Conservation (phyloP, 2,329 filamentous ascomycete species). For the Nakataea oryzae region DNA sequence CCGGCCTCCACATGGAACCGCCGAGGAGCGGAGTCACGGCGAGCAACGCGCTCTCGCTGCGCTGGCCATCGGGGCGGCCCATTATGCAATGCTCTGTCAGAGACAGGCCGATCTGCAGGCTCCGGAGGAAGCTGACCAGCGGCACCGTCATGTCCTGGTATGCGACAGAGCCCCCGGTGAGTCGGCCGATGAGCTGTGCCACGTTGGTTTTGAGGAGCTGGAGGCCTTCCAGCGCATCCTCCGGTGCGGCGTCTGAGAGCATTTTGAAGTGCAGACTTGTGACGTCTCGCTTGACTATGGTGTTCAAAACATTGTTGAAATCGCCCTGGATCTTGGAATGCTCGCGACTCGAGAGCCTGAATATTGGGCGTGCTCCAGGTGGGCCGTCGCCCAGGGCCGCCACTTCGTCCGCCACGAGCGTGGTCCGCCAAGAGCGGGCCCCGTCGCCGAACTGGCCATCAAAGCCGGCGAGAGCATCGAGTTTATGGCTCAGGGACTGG, state of each 20-base stretch:
- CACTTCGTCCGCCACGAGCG: constrained; percentile 53
- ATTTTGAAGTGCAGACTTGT: not conserved
- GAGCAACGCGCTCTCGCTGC: constrained; percentile 24
- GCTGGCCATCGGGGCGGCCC: not conserved
- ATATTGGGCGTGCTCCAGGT: constrained; percentile 46
- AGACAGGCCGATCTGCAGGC: constrained; percentile 65
- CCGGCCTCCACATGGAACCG: constrained; percentile 21
- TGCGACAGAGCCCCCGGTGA: constrained; percentile 59
- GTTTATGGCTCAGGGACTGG: constrained; percentile 40
- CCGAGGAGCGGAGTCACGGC: constrained; percentile 45
- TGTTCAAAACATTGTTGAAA: constrained; percentile 65
- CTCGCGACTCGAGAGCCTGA: constrained; percentile 58
- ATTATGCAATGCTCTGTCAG: constrained; percentile 33
- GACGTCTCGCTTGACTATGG: constrained; percentile 40
- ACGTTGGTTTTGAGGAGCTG: constrained; percentile 46
- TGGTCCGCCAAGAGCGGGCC: constrained; percentile 53
- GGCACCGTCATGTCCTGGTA: constrained; percentile 82
- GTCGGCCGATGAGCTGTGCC: constrained; percentile 57
- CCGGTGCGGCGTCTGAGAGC: not conserved
- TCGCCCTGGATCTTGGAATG: constrained; percentile 69
- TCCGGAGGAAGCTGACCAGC: constrained; percentile 67
- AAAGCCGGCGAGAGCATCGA: constrained; percentile 53
- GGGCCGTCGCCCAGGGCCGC: constrained; percentile 44
- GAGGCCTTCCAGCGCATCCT: constrained; percentile 29
- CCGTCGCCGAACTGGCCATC: constrained; percentile 60